A percentile compares a stretch with the other conserved stretches of the same genome.
These are phyloP conservation scores for Meripilus lineatus DNA, from an alignment of 1,284 basidiomycete species.

Conservation along the genomic window DNA sequence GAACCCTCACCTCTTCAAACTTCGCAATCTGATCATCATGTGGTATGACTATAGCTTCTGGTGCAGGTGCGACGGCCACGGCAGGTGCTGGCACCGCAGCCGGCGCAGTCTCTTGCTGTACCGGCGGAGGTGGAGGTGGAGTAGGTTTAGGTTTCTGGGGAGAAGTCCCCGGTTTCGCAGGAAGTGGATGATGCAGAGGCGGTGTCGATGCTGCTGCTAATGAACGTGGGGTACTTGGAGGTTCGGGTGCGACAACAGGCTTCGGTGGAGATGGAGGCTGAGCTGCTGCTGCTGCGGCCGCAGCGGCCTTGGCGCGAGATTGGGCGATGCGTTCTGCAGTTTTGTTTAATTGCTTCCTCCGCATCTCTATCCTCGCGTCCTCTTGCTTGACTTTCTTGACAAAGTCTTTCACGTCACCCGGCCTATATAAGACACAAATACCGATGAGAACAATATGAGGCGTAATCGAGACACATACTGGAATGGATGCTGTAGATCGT, in stretches of 20 bases:
- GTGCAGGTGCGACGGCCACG: slow-evolving; percentile 14
- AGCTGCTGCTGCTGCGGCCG: slow-evolving; percentile 25
- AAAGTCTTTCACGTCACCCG: slow-evolving; percentile 69
- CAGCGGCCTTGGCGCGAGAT: slow-evolving; percentile 37
- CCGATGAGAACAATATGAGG: not conserved
- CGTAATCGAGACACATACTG: slow-evolving; percentile 39
- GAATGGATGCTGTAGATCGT: slow-evolving; percentile 60
- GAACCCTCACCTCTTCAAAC: slow-evolving; percentile 54
- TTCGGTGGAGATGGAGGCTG: slow-evolving; percentile 8
- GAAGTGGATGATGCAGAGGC: slow-evolving; percentile 63
- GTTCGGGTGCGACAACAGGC: not conserved
- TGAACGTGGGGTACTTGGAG: slow-evolving; percentile 14
- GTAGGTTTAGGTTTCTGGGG: slow-evolving; percentile 23
- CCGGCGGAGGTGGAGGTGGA: slow-evolving; percentile 22
- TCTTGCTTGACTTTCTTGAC: slow-evolving; percentile 64
- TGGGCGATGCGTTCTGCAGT: slow-evolving; percentile 41
- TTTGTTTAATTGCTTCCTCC: slow-evolving; percentile 48
- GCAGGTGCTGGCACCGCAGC: slow-evolving; percentile 17
- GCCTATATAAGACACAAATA: slow-evolving; percentile 30
- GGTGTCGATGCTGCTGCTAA: slow-evolving; percentile 23
- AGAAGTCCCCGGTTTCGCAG: slow-evolving; percentile 41
- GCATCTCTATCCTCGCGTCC: slow-evolving; percentile 56
- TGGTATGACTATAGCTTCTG: slow-evolving; percentile 21
- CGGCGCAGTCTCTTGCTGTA: slow-evolving; percentile 16
- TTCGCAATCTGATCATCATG: slow-evolving; percentile 50